Percentiles rank a stretch among this genome's conserved stretches.
Conservation (phyloP, 2,329 filamentous ascomycete species). For the Fusarium sp. region DNA sequence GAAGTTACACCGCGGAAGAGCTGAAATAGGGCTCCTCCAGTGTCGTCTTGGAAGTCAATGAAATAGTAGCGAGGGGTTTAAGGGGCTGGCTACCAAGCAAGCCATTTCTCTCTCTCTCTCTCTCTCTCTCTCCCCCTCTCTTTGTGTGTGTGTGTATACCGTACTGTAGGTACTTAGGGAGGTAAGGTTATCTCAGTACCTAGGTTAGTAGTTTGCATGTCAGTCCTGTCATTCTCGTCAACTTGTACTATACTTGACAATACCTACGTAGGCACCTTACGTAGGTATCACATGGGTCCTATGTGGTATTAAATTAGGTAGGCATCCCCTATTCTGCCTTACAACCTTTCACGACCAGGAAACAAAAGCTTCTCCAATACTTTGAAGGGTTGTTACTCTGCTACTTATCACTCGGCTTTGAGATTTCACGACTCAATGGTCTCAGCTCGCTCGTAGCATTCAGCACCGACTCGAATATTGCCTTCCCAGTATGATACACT, state of each 20-base stretch:
- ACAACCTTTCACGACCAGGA: neutral
- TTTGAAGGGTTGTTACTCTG: neutral
- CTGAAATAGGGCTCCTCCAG: neutral
- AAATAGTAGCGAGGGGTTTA: neutral
- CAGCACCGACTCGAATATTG: neutral
- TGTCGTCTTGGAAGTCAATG: neutral
- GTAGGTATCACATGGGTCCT: neutral
- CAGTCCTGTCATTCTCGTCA: neutral
- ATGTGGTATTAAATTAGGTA: neutral
- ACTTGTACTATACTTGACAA: neutral
- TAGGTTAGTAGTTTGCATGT: neutral
- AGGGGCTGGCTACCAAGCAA: constrained; percentile 3
- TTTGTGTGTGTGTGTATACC: too few species aligned
- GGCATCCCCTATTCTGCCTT: neutral
- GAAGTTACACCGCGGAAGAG: neutral
- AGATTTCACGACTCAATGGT: neutral
- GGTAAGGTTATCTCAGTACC: neutral
- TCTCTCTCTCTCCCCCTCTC: neutral
- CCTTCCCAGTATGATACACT: neutral
- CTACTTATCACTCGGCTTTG: neutral
- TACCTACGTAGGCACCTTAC: neutral
- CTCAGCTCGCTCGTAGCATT: neutral
- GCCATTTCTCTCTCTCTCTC: neutral
- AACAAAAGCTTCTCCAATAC: neutral
- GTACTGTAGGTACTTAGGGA: neutral